Conservation (phyloP, 2,329 filamentous ascomycete species). For the Xylariaceae sp. region DNA sequence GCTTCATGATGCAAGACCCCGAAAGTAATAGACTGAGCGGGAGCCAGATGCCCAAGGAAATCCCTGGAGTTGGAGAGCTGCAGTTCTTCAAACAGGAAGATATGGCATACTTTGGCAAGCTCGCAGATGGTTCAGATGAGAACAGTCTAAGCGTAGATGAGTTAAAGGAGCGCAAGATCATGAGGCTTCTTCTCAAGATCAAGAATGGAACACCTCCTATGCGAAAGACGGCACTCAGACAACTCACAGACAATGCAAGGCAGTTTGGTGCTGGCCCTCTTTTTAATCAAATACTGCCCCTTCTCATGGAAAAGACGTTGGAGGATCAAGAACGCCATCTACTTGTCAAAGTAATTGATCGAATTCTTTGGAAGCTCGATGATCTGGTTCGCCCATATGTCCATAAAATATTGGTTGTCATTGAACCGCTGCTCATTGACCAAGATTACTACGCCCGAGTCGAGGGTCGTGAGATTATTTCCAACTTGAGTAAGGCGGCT, state of each 20-base stretch:
- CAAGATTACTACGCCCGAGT: conserved; percentile 99
- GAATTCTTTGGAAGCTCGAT: conserved; percentile 97
- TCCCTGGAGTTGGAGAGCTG: conserved; percentile 92
- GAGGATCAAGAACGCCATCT: conserved; percentile 98
- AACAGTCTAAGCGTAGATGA: conserved; percentile 92
- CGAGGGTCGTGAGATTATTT: conserved; percentile 98
- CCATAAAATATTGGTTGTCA: conserved; percentile 98
- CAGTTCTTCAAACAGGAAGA: conserved; percentile 99
- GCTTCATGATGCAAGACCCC: conserved; percentile 98
- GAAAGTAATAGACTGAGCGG: conserved; percentile 82
- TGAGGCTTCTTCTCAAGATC: conserved; percentile 94
- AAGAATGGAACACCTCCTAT: conserved; percentile 99
- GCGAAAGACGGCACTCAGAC: conserved; percentile 96
- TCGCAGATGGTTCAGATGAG: conserved; percentile 93
- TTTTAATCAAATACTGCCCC: conserved; percentile 95
- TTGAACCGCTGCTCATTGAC: conserved; percentile 98
- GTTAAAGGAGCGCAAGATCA: conserved; percentile 97
- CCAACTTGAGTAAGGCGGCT: conserved; percentile 94
- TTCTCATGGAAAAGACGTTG: conserved; percentile 97
- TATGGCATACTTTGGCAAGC: conserved; percentile 98
- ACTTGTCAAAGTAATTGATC: conserved; percentile 98
- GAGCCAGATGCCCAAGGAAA: conserved; percentile 92
- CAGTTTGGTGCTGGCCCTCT: conserved; percentile 93
- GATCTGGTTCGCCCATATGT: conserved; percentile 95
- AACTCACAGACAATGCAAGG: conserved; percentile 95